phyloP scores from a whole-genome alignment of 139 green algal genomes.

The Chlamydomonas sphaeroides region DNA sequence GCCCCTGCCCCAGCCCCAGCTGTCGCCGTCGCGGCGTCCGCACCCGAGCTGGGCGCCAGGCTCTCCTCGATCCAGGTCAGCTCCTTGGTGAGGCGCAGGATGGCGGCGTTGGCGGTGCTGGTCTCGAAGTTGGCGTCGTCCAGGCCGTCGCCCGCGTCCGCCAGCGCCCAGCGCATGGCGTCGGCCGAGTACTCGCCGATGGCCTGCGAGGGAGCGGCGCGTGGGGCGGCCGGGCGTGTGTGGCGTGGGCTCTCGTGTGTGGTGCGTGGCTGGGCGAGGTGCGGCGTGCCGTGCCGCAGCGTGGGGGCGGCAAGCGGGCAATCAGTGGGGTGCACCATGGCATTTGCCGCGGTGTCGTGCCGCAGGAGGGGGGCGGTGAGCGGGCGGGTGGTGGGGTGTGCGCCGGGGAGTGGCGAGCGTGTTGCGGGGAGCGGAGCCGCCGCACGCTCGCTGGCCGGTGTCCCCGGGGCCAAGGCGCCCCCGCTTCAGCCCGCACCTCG shows the following conservation, averaged over 20 bases:
- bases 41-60: slow-evolving; percentile 60
- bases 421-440: too few relatives aligned
- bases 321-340: too few relatives aligned
- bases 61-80: slow-evolving; percentile 93
- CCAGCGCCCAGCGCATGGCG: slow-evolving; percentile 93
- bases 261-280: background rate
- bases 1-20: too few relatives aligned
- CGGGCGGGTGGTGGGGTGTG: too few relatives aligned
- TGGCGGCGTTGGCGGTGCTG: slow-evolving; percentile 92
- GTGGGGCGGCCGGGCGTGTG: background rate
- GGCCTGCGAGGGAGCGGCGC: slow-evolving; percentile 47
- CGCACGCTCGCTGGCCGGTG: too few relatives aligned
- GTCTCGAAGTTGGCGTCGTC: slow-evolving; percentile 99
- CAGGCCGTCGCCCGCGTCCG: slow-evolving; percentile 95
- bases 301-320: too few relatives aligned
- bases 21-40: too few relatives aligned
- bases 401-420: too few relatives aligned
- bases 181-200: slow-evolving; percentile 87
- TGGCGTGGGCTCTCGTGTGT: background rate
- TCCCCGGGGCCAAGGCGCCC: too few relatives aligned
- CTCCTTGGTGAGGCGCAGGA: slow-evolving; percentile 94
- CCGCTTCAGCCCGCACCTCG: slow-evolving; percentile 62
- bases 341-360: too few relatives aligned
- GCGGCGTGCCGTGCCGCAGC: too few relatives aligned
- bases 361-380: too few relatives aligned